These are phyloP conservation scores for Pythium periplocum DNA, from an alignment of 352 stramenopile genomes.

Conservation along the genomic window DNA sequence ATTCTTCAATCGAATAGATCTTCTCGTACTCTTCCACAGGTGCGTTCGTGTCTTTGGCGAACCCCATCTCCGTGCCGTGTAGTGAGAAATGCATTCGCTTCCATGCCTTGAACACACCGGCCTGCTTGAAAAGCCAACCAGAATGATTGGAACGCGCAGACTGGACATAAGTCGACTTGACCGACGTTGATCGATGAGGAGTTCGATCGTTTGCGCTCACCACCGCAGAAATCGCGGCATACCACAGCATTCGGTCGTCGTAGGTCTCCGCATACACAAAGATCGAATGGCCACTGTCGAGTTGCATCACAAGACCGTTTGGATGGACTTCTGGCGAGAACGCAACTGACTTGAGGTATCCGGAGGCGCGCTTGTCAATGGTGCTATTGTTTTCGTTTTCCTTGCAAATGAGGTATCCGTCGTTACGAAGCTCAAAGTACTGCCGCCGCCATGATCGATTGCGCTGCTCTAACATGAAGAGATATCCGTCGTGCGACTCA, in stretches of 20 bases:
- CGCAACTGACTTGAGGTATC: conserved; percentile 61
- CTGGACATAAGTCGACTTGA: conserved; percentile 79
- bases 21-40: conserved; percentile 53
- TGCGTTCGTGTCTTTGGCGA: conserved; percentile 70
- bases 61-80: conserved; percentile 66
- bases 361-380: conserved; percentile 44
- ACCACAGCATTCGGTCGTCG: conserved; percentile 82
- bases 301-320: conserved; percentile 65
- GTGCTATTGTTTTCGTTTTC: conserved; percentile 29
- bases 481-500: conserved; percentile 62
- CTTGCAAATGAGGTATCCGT: conserved; percentile 70
- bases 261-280: conserved; percentile 78
- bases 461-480: conserved; percentile 56
- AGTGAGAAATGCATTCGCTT: conserved; percentile 81
- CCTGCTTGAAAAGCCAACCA: conserved; percentile 75
- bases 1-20: conserved; percentile 54
- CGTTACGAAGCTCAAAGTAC: conserved; percentile 60
- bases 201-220: conserved; percentile 47
- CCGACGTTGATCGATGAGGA: conserved; percentile 25
- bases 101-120: conserved; percentile 75
- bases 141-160: conserved; percentile 67
- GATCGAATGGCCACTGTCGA: conserved; percentile 54
- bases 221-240: conserved; percentile 56
- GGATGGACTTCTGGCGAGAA: conserved; percentile 58
- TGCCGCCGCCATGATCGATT: conserved; percentile 45